A percentile compares a stretch with the other conserved stretches of the same genome.
Evolutionary conservation across 2,329 filamentous ascomycete genomes (phyloP).

Genomic region (Xylariaceae sp.): DNA sequence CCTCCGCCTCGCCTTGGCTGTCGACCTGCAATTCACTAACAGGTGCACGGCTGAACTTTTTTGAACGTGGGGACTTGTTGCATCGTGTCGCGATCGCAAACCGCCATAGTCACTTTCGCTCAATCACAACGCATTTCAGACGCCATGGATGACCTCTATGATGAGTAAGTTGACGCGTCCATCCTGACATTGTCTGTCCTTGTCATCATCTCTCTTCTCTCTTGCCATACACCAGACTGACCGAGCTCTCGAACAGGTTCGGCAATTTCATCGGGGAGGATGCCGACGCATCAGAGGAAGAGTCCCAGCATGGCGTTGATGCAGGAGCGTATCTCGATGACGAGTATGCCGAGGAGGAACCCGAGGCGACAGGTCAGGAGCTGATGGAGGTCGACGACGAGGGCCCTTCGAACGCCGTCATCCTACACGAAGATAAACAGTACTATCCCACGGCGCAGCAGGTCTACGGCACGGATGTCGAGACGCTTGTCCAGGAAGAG

Average conservation of each 20-base stretch:
- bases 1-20: constrained; percentile 4
- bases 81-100: constrained; percentile 13
- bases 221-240: neutral
- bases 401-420: constrained; percentile 90
- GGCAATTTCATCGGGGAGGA: constrained; percentile 98
- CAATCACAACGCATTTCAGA: constrained; percentile 24
- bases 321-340: constrained; percentile 77
- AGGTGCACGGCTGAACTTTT: constrained; percentile 1
- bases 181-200: neutral
- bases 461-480: constrained; percentile 89
- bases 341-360: constrained; percentile 63
- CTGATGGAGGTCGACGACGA: constrained; percentile 92
- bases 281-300: constrained; percentile 75
- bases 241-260: constrained; percentile 56
- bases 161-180: constrained; percentile 59
- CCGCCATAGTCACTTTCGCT: constrained; percentile 13
- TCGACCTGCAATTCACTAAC: neutral
- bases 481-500: constrained; percentile 93
- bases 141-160: constrained; percentile 90
- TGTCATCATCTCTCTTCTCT: neutral
- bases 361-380: constrained; percentile 66
- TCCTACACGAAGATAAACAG: constrained; percentile 98
- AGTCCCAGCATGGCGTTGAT: constrained; percentile 71
- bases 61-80: constrained; percentile 14
- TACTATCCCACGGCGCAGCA: constrained; percentile 98